These are phyloP conservation scores for Porphyrellus sp. DNA, from an alignment of 1,284 basidiomycete species.

Conservation along the genomic window DNA sequence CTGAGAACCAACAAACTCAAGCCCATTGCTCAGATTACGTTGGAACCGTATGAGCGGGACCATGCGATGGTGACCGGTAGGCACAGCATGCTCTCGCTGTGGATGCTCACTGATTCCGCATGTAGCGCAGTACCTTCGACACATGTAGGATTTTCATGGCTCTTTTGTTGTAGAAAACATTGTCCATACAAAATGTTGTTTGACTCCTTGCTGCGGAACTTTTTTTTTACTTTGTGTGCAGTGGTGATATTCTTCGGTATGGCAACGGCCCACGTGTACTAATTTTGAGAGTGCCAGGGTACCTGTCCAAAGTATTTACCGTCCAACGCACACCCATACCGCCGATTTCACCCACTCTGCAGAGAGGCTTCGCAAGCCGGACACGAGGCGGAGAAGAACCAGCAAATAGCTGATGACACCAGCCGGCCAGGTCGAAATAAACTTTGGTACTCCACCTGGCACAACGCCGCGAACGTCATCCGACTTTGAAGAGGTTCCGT, in stretches of 20 bases:
- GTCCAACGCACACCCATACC: not conserved
- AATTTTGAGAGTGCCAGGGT: too few species aligned
- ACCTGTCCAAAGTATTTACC: not conserved
- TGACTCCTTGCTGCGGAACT: conserved; percentile 3
- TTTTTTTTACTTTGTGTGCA: not conserved
- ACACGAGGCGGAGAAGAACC: conserved; percentile 11
- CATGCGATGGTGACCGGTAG: conserved; percentile 79
- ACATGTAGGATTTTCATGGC: conserved; percentile 30
- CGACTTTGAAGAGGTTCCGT: conserved; percentile 68
- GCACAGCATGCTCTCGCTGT: conserved; percentile 12
- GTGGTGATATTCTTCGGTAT: not conserved
- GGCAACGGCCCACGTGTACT: conserved; percentile 19
- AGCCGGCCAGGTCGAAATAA: conserved; percentile 62
- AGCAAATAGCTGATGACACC: conserved; percentile 52
- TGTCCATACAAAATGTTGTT: conserved; percentile 15
- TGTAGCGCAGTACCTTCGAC: conserved; percentile 54
- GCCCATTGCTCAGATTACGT: conserved; percentile 90
- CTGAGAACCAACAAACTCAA: conserved; percentile 83
- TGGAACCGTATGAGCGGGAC: conserved; percentile 82
- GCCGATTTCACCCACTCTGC: conserved; percentile 1
- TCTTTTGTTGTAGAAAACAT: conserved; percentile 14
- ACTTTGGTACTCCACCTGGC: conserved; percentile 59
- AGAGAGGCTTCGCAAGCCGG: conserved; percentile 8
- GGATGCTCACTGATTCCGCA: not conserved
- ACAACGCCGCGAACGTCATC: conserved; percentile 47